Conservation (phyloP, 768 basidiomycete species). For the Suillus clintonianus region DNA sequence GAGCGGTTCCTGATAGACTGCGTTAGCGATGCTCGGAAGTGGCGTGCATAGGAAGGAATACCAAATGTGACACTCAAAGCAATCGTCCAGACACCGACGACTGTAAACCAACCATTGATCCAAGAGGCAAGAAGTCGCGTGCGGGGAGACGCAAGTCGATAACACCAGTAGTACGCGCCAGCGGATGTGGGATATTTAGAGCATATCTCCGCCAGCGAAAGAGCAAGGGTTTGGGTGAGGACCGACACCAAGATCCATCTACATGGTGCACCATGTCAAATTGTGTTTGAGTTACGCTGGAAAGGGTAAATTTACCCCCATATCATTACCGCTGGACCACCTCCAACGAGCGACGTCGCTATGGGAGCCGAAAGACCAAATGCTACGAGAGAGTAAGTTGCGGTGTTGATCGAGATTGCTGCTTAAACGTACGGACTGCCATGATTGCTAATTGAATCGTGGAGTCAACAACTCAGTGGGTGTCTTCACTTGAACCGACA, state of each 20-base stretch:
- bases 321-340: conserved; percentile 56
- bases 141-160: conserved; percentile 54
- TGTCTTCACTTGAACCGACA: neutral
- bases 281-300: neutral
- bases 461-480: conserved; percentile 6
- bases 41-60: conserved; percentile 1
- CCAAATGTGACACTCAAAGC: conserved; percentile 67
- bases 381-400: conserved; percentile 34
- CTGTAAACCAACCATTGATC: conserved; percentile 70
- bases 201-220: conserved; percentile 60
- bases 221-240: conserved; percentile 48
- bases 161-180: conserved; percentile 70
- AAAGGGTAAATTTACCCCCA: conserved; percentile 49
- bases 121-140: conserved; percentile 56
- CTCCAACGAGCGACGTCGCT: conserved; percentile 55
- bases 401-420: neutral
- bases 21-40: neutral
- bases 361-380: conserved; percentile 60
- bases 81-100: conserved; percentile 72
- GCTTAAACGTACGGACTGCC: conserved; percentile 54
- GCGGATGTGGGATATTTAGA: conserved; percentile 64
- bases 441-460: conserved; percentile 46
- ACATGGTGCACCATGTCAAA: neutral
- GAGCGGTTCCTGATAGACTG: conserved; percentile 49
- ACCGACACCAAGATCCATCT: conserved; percentile 56